phyloP scores from a whole-genome alignment of 441 rosid species.

The Lepidium campestre region DNA sequence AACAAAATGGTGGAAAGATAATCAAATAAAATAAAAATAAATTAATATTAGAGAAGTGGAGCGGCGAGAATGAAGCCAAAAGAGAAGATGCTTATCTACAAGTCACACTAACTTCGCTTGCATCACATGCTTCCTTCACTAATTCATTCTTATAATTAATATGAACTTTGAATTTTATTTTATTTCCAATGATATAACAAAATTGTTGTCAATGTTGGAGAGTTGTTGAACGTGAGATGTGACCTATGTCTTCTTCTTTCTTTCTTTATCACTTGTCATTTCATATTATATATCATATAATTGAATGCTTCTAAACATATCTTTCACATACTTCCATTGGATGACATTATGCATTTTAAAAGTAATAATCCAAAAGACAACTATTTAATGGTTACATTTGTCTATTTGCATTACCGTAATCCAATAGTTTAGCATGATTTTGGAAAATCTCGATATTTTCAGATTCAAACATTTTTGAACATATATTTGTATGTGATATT shows the following conservation, averaged over 20 bases:
- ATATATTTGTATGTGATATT: too few relatives aligned
- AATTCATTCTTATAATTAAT: slow-evolving; percentile 13
- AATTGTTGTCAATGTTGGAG: slow-evolving; percentile 26
- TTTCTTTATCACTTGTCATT: slow-evolving; percentile 25
- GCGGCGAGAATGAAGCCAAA: slow-evolving; percentile 29
- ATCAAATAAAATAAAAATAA: neutral
- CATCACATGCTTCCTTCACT: slow-evolving; percentile 35
- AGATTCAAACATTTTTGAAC: too few relatives aligned
- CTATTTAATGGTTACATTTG: slow-evolving; percentile 7
- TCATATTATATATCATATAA: slow-evolving; percentile 10
- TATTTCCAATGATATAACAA: slow-evolving; percentile 12
- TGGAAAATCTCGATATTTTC: too few relatives aligned
- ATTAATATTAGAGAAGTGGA: slow-evolving; percentile 1
- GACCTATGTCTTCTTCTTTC: slow-evolving; percentile 24
- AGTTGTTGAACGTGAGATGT: slow-evolving; percentile 30
- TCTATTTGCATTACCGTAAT: too few relatives aligned
- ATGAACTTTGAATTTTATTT: slow-evolving; percentile 6
- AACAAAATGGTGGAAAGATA: slow-evolving; percentile 2
- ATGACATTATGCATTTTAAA: neutral
- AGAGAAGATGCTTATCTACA: slow-evolving; percentile 35
- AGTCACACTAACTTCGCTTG: slow-evolving; percentile 30
- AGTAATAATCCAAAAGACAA: neutral
- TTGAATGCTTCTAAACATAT: slow-evolving; percentile 3
- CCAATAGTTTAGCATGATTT: too few relatives aligned
- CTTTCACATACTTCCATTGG: neutral